Evolutionary conservation across 352 stramenopile genomes (phyloP).

Genomic region (Phytophthora hybrid): DNA sequence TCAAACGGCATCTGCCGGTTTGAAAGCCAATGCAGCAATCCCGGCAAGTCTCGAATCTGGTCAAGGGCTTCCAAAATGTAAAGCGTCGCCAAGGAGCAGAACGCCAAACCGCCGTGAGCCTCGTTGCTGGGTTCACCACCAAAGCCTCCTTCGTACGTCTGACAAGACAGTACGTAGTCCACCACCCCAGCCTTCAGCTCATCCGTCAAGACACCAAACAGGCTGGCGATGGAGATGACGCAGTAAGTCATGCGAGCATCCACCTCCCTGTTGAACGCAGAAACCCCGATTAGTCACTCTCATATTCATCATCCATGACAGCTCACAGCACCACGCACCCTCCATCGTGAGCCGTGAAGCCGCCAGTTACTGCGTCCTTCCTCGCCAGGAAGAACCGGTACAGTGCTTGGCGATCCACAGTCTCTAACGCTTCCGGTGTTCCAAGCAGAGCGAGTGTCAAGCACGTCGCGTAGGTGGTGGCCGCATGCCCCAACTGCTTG

Average conservation of each 20-base stretch:
- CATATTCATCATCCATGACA: neutral
- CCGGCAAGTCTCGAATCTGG: conserved; percentile 57
- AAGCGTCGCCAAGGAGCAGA: conserved; percentile 96
- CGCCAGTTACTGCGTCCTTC: conserved; percentile 85
- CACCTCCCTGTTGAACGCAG: conserved; percentile 77
- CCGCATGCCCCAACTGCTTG: conserved; percentile 85
- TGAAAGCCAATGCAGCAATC: conserved; percentile 90
- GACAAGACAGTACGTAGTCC: conserved; percentile 90
- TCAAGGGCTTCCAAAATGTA: conserved; percentile 88
- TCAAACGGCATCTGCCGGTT: conserved; percentile 95
- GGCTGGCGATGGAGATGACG: conserved; percentile 93
- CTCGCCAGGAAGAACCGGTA: conserved; percentile 92
- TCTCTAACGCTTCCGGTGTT: conserved; percentile 77
- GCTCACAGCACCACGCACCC: conserved; percentile 57
- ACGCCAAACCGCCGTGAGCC: conserved; percentile 99
- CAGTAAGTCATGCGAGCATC: conserved; percentile 98
- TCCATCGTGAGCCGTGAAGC: conserved; percentile 98
- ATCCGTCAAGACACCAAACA: conserved; percentile 94
- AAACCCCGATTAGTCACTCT: neutral
- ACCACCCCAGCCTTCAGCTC: conserved; percentile 83
- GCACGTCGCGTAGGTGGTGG: conserved; percentile 96
- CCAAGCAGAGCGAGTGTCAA: conserved; percentile 94
- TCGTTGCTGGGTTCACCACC: conserved; percentile 93
- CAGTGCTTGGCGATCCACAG: conserved; percentile 81
- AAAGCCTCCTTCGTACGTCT: conserved; percentile 99